Percentiles rank a stretch among this genome's conserved stretches.
phyloP scores from a whole-genome alignment of 192 early-diverging fungal species.

The Coemansia pectinata region DNA sequence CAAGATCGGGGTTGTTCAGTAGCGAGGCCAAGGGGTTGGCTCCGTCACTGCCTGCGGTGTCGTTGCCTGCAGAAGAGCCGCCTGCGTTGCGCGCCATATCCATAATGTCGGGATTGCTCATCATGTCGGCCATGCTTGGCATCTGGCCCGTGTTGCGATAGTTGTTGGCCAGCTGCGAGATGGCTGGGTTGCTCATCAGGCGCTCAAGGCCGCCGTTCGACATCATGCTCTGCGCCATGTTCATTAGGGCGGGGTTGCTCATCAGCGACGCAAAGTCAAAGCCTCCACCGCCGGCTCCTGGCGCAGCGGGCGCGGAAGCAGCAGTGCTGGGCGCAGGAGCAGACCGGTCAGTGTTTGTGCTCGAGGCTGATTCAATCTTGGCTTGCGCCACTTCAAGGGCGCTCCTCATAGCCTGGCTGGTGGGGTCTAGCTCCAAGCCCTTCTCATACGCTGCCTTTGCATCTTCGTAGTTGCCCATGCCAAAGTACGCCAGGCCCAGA shows the following conservation, averaged over 20 bases:
- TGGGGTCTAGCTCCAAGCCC: slow-evolving; percentile 80
- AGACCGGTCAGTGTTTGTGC: background rate
- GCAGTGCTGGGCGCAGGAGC: slow-evolving; percentile 25
- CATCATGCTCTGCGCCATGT: slow-evolving; percentile 94
- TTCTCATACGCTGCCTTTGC: slow-evolving; percentile 90
- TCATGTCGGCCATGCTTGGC: slow-evolving; percentile 49
- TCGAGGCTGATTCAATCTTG: slow-evolving; percentile 43
- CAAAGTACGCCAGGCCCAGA: slow-evolving; percentile 92
- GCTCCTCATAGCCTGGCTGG: slow-evolving; percentile 78
- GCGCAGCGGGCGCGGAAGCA: slow-evolving; percentile 39
- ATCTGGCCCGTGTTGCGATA: slow-evolving; percentile 48
- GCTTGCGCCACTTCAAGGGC: slow-evolving; percentile 69
- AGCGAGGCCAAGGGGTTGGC: slow-evolving; percentile 35
- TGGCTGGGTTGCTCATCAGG: slow-evolving; percentile 90
- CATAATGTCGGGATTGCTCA: slow-evolving; percentile 50
- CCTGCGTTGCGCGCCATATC: slow-evolving; percentile 41
- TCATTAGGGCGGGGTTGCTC: slow-evolving; percentile 94
- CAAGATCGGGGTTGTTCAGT: slow-evolving; percentile 41
- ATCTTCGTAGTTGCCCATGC: slow-evolving; percentile 77
- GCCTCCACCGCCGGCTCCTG: slow-evolving; percentile 67
- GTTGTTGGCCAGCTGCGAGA: slow-evolving; percentile 73
- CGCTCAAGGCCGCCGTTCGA: slow-evolving; percentile 75
- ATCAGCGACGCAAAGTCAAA: slow-evolving; percentile 81
- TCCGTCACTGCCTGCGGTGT: background rate
- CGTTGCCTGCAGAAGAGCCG: slow-evolving; percentile 5